Base-by-base conservation (phyloP, 2,329 filamentous ascomycete species). In the Diplodia seriata region DNA sequence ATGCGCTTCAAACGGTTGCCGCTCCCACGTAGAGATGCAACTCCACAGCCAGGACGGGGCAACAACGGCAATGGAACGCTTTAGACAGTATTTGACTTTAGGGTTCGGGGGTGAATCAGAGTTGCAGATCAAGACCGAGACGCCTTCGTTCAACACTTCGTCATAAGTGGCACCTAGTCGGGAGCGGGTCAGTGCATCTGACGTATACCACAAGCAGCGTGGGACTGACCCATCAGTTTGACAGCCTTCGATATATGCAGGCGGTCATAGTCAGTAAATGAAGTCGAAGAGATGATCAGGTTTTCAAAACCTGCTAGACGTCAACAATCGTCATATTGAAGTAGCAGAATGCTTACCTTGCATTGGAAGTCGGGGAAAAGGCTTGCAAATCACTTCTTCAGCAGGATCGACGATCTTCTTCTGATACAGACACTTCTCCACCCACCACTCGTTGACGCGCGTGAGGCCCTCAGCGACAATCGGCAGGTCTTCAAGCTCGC, bases 381-480 rank as follows among this genome's bases (percentile, higher is more conserved):
- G 93, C 7, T 87, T 88, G 68, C 92, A 93, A 29, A 96, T 85
- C 50, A 91, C 85, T 75, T 95, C 89, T 4, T 87, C 83, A 63
- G 84, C 81, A 5, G 93, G 92, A 36, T 90, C 83, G 56, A 92
- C 84, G 72, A 94, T 86, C 31, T 81, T 82, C 77, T 92, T 95
- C 70, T 87, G 87, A 76, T 94, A 89, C 49, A 99, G 82, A 76
- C 94, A 98, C 57, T 89, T 88, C 80, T 99, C 95, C 64, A 99
- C 85, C 86, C 94, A 99, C 85, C 95, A 96, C 75, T 97, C 93
- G 12, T 93, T 98, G 38, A 97, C 89, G 66, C 83, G 65, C 64
- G 65, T 71, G 51, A 77, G 63, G 54, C 67, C 57, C 62, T 72
- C 81, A 70, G 81, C 78, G 26, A 71, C 70, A 59, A 73, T 74